Evolutionary conservation across 2,329 filamentous ascomycete species (phyloP).

Genomic region (Drechslerella coelobrocha): DNA sequence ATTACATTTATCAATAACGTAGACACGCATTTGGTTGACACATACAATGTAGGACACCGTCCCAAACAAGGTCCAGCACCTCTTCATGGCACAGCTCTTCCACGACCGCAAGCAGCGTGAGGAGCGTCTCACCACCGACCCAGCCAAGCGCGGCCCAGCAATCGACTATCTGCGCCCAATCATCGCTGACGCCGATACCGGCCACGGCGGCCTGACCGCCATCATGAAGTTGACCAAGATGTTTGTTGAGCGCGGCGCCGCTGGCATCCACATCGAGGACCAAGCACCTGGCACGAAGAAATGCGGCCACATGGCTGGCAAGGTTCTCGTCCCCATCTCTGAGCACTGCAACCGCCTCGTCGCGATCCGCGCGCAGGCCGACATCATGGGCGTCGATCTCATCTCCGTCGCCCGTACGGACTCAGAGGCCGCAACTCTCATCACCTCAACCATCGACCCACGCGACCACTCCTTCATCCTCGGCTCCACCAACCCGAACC

Average conservation of each 20-base stretch:
- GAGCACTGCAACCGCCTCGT: slow-evolving; percentile 98
- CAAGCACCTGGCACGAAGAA: slow-evolving; percentile 99
- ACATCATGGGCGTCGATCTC: slow-evolving; percentile 95
- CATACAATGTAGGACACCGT: slow-evolving; percentile 76
- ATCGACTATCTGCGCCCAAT: slow-evolving; percentile 95
- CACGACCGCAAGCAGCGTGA: slow-evolving; percentile 99
- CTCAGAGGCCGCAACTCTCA: slow-evolving; percentile 95
- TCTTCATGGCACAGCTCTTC: slow-evolving; percentile 99
- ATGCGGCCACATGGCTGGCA: slow-evolving; percentile 99
- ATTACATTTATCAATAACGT: neutral
- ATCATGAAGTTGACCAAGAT: slow-evolving; percentile 99
- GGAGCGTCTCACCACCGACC: slow-evolving; percentile 81
- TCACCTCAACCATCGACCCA: slow-evolving; percentile 93
- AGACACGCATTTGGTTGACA: slow-evolving; percentile 46
- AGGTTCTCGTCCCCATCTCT: slow-evolving; percentile 93
- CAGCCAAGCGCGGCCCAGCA: slow-evolving; percentile 74
- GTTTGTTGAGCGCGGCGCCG: slow-evolving; percentile 94
- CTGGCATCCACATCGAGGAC: slow-evolving; percentile 98
- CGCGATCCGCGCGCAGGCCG: slow-evolving; percentile 93
- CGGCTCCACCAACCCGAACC: slow-evolving; percentile 81
- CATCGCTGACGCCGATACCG: slow-evolving; percentile 95
- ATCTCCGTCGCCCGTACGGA: slow-evolving; percentile 92
- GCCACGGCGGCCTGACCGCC: slow-evolving; percentile 95
- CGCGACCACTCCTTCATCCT: slow-evolving; percentile 94
- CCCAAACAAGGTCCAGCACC: slow-evolving; percentile 95